Percentiles rank a stretch among this genome's conserved stretches.
Evolutionary conservation across 306 rosid genomes (phyloP).

Genomic region (Senna siamea): DNA sequence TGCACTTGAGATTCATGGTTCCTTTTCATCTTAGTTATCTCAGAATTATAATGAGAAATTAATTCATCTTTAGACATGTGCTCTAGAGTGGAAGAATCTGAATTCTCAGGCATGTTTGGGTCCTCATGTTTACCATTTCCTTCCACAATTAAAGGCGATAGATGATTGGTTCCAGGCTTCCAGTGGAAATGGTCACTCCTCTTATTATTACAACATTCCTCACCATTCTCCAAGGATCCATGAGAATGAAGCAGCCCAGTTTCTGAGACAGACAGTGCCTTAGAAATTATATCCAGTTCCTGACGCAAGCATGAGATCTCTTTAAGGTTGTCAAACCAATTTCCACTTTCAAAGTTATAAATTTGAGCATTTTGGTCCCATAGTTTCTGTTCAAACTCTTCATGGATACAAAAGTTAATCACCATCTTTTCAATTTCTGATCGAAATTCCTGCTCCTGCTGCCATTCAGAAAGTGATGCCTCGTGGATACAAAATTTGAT

Average conservation of each 20-base stretch:
- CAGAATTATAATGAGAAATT: conserved; percentile 46
- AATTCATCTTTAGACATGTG: conserved; percentile 58
- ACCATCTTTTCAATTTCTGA: conserved; percentile 73
- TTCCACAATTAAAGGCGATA: conserved; percentile 47
- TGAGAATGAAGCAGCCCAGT: conserved; percentile 64
- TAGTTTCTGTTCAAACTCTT: conserved; percentile 56
- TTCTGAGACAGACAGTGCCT: conserved; percentile 58
- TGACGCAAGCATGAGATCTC: conserved; percentile 71
- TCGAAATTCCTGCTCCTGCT: conserved; percentile 66
- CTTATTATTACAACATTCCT: conserved; percentile 57
- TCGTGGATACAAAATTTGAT: conserved; percentile 55
- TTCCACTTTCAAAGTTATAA: conserved; percentile 44
- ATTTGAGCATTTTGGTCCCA: conserved; percentile 40
- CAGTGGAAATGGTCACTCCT: conserved; percentile 52
- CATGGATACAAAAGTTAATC: conserved; percentile 57
- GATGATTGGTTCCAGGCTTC: conserved; percentile 48
- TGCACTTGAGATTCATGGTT: conserved; percentile 79
- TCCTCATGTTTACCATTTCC: conserved; percentile 74
- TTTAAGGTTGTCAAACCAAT: conserved; percentile 52
- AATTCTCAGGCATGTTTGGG: conserved; percentile 48
- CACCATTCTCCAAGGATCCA: conserved; percentile 68
- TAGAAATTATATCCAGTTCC: conserved; percentile 66
- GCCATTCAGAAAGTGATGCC: conserved; percentile 62
- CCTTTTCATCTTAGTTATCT: conserved; percentile 78
- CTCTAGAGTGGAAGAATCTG: conserved; percentile 53